Evolutionary conservation across 2,329 filamentous ascomycete genomes (phyloP).

Genomic region (Nigrospora sphaerica): DNA sequence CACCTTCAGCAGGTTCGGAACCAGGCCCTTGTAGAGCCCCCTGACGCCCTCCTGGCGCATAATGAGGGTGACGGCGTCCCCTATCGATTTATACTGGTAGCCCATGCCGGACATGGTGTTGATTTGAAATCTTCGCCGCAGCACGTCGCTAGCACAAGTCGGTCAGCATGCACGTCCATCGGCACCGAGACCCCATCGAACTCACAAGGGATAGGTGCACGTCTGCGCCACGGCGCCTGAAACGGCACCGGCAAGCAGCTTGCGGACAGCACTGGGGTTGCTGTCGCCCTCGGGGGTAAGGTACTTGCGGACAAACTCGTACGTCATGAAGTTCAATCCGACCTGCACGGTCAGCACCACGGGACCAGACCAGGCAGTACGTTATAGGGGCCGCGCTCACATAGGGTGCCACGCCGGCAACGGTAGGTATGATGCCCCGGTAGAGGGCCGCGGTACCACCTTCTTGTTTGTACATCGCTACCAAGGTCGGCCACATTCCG

Average conservation of each 20-base stretch:
- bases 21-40: constrained; percentile 92
- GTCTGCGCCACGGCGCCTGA: constrained; percentile 97
- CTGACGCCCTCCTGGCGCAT: constrained; percentile 73
- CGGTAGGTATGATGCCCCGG: constrained; percentile 85
- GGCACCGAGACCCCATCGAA: constrained; percentile 12
- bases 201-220: constrained; percentile 96
- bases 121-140: constrained; percentile 92
- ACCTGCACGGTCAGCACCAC: constrained; percentile 46
- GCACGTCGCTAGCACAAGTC: constrained; percentile 60
- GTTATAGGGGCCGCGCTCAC: constrained; percentile 34
- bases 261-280: constrained; percentile 72
- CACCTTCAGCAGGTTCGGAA: constrained; percentile 92
- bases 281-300: constrained; percentile 83
- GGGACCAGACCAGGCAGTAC: too few relatives aligned
- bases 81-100: constrained; percentile 85
- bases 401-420: constrained; percentile 93
- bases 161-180: constrained; percentile 10
- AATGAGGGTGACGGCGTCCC: constrained; percentile 77
- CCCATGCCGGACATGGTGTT: constrained; percentile 99
- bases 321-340: constrained; percentile 97
- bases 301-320: constrained; percentile 78
- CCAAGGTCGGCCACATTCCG: constrained; percentile 85
- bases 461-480: constrained; percentile 82
- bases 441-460: constrained; percentile 84
- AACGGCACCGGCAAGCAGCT: constrained; percentile 82